These are phyloP conservation scores for Dothistroma pini DNA, from an alignment of 2,329 filamentous ascomycete species.

Conservation along the genomic window DNA sequence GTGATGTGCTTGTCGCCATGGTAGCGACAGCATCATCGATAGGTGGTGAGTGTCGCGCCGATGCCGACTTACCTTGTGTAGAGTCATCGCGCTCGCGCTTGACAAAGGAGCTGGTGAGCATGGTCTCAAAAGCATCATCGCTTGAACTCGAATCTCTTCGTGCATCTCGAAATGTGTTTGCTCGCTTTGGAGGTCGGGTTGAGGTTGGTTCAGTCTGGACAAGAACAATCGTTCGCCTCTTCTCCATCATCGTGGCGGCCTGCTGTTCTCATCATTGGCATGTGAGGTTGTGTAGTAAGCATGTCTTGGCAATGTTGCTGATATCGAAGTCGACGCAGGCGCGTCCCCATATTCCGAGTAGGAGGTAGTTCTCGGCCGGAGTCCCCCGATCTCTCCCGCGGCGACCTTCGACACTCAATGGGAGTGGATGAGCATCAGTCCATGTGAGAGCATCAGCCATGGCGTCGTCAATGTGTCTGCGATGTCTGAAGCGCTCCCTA, in stretches of 20 bases:
- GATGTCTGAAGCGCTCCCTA: constrained; percentile 27
- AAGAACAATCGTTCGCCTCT: not conserved
- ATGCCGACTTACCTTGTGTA: not conserved
- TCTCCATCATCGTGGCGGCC: not conserved
- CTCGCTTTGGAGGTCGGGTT: not conserved
- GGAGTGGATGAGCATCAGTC: not conserved
- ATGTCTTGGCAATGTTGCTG: not conserved
- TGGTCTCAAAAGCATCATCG: not conserved
- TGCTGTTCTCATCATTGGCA: not conserved
- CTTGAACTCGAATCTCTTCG: not conserved
- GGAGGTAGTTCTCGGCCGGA: not conserved
- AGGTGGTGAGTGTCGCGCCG: too few species aligned
- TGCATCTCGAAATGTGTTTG: not conserved
- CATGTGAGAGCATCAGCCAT: constrained; percentile 14
- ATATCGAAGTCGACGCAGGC: not conserved
- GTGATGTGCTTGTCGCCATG: too few species aligned
- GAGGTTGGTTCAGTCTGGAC: not conserved
- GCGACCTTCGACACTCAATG: not conserved
- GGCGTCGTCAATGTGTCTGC: constrained; percentile 27
- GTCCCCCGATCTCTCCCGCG: not conserved
- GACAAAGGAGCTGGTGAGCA: not conserved
- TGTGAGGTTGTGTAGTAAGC: not conserved
- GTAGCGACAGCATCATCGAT: too few species aligned
- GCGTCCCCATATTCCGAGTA: not conserved
- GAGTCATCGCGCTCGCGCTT: not conserved